Percentiles rank a stretch among this genome's conserved stretches.
Conservation (phyloP, 75 land plant genomes). For the Sequoiadendron giganteum region DNA sequence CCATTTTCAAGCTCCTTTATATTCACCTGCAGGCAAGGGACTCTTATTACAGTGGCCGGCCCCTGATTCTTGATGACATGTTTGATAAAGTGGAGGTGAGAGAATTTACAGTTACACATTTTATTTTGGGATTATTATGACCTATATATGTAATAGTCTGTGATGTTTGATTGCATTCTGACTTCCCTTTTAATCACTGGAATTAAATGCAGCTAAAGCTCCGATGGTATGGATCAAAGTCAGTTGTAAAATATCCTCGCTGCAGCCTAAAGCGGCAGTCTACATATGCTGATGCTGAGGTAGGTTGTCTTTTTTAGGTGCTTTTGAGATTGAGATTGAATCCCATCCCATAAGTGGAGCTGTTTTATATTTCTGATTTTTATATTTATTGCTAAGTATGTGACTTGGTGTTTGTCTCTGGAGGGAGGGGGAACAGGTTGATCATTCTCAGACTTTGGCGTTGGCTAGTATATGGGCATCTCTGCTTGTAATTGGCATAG, state of each 20-base stretch:
- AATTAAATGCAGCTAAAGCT: conserved; percentile 58
- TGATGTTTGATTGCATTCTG: conserved; percentile 14
- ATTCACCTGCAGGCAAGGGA: conserved; percentile 66
- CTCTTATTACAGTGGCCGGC: conserved; percentile 87
- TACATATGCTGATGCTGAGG: conserved; percentile 97
- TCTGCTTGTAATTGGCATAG: conserved; percentile 55
- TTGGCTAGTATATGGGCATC: conserved; percentile 76
- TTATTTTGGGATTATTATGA: neutral
- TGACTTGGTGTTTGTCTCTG: conserved; percentile 38
- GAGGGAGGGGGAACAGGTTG: conserved; percentile 75
- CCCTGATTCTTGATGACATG: conserved; percentile 91
- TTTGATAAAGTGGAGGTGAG: conserved; percentile 92
- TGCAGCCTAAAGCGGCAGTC: conserved; percentile 83
- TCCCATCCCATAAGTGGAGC: neutral
- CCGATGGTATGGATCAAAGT: conserved; percentile 89
- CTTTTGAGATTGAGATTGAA: neutral
- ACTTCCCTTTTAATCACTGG: neutral
- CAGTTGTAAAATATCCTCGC: conserved; percentile 93
- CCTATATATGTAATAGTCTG: neutral
- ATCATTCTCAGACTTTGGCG: conserved; percentile 73
- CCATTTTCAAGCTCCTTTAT: neutral
- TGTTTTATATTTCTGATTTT: conserved; percentile 2
- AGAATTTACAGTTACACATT: neutral
- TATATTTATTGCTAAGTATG: conserved; percentile 23
- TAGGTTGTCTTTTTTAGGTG: conserved; percentile 15